Evolutionary conservation across 1,284 basidiomycete genomes (phyloP), one percentile per base, ranked within the genome.

Genomic region (Leccinum subatratum): DNA sequence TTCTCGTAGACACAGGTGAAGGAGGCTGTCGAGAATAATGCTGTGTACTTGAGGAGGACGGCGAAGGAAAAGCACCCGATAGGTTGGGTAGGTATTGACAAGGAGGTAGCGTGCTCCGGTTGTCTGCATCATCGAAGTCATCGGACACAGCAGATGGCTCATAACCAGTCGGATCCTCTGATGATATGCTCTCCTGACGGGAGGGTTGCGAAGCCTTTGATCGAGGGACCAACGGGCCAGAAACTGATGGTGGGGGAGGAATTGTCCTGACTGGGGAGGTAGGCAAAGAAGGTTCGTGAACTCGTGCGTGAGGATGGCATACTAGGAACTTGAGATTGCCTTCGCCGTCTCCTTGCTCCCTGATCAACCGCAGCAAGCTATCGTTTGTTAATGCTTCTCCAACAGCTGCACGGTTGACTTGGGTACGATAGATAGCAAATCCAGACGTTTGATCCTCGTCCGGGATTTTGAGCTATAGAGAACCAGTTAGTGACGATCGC

Each of bases 281-380:
- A 63, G 75, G 73, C 54, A 80, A 75, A 7, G 79, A 75, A 39
- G 81, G 76, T 69, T 87, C 86, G 66, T 87, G 86, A 18, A 89
- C 85, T n/a, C 79, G 74, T 8, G 85, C 86, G 64, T 85, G 83
- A 25, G 85, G 81, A 72, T 85, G 83, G 34, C 88, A 87, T 28
- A 94, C 88, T 66, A 94, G 82, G 69, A 96, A 90, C 78, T 94
- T 95, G 71, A 95, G 85, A 22, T 84, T 85, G 16, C 91, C 93
- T 71, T 82, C 87, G 22, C 85, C 81, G 74, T 95, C 93, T 56
- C 91, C 93, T 28, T 85, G 79, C 45, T 86, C 82, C 66, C 83
- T 81, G 74, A 92, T 94, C n/a, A 94, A 80, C 18, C 85, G 83
- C 70, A 91, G 85, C 4, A 96, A 79, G 66, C 81, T 80, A 25